These are phyloP conservation scores for Fusarium papillatum DNA, from an alignment of 2,329 filamentous ascomycete genomes.

Conservation along the genomic window DNA sequence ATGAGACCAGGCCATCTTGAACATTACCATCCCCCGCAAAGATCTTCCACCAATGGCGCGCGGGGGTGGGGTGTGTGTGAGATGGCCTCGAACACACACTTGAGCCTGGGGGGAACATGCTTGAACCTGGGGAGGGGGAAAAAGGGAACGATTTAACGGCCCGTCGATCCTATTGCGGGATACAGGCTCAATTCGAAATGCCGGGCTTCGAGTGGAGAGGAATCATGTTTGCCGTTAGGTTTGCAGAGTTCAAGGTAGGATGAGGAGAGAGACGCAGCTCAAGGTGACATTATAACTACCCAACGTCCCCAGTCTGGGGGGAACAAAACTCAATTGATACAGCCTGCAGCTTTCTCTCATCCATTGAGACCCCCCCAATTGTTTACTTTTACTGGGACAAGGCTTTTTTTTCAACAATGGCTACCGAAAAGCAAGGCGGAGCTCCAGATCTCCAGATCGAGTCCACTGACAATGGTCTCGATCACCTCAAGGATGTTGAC, in stretches of 20 bases:
- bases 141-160: slow-evolving; percentile 20
- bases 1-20: slow-evolving; percentile 10
- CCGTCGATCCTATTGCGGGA: slow-evolving; percentile 41
- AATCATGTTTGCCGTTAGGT: neutral
- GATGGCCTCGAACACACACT: slow-evolving; percentile 3
- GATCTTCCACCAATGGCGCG: slow-evolving; percentile 44
- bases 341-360: neutral
- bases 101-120: neutral
- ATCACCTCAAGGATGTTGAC: slow-evolving; percentile 49
- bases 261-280: slow-evolving; percentile 13
- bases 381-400: slow-evolving; percentile 11
- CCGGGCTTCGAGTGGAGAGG: neutral
- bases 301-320: neutral
- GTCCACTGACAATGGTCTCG: slow-evolving; percentile 45
- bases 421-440: slow-evolving; percentile 35
- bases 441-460: slow-evolving; percentile 46
- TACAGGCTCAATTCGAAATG: slow-evolving; percentile 4
- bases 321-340: neutral
- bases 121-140: neutral
- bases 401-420: slow-evolving; percentile 28
- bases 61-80: neutral
- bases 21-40: slow-evolving; percentile 8
- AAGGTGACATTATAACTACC: slow-evolving; percentile 25
- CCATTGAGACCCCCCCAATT: neutral
- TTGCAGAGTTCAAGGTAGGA: slow-evolving; percentile 5